Conservation (phyloP, 2,329 filamentous ascomycete species). For the Beauveria brongniartii region DNA sequence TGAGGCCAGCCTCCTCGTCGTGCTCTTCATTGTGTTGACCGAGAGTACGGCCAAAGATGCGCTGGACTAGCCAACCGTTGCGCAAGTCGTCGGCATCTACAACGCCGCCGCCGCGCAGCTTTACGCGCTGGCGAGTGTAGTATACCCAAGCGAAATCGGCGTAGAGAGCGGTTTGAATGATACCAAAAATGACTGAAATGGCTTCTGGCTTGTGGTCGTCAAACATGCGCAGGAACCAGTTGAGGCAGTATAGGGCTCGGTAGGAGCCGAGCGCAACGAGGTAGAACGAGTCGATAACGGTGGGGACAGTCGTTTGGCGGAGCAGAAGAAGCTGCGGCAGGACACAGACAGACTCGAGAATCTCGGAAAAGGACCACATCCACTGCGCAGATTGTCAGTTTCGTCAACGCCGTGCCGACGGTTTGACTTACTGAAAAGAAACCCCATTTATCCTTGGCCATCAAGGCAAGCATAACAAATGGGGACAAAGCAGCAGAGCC, state of each 20-base stretch:
- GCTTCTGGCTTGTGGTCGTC: constrained; percentile 57
- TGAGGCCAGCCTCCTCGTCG: constrained; percentile 54
- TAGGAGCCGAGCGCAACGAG: constrained; percentile 81
- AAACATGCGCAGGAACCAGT: constrained; percentile 70
- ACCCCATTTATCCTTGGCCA: constrained; percentile 33
- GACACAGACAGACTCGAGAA: constrained; percentile 85
- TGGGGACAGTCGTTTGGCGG: constrained; percentile 89
- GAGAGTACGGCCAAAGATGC: constrained; percentile 59
- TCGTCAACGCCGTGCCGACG: too few species aligned
- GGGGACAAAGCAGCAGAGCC: constrained; percentile 63
- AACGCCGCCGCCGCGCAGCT: constrained; percentile 77
- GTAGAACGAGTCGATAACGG: constrained; percentile 95
- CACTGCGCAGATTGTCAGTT: constrained; percentile 40
- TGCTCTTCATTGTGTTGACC: constrained; percentile 32
- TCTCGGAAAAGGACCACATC: constrained; percentile 80
- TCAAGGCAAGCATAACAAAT: constrained; percentile 62
- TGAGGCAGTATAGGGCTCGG: constrained; percentile 80
- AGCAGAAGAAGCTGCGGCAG: constrained; percentile 87
- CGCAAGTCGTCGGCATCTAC: constrained; percentile 85
- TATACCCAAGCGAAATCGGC: constrained; percentile 97
- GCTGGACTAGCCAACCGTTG: constrained; percentile 74
- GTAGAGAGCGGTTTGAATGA: constrained; percentile 85
- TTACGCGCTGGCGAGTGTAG: constrained; percentile 85
- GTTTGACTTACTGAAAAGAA: constrained; percentile 40
- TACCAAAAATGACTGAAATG: constrained; percentile 74